These are phyloP conservation scores for Phytophthora melonis DNA, from an alignment of 352 stramenopile species.

Conservation along the genomic window DNA sequence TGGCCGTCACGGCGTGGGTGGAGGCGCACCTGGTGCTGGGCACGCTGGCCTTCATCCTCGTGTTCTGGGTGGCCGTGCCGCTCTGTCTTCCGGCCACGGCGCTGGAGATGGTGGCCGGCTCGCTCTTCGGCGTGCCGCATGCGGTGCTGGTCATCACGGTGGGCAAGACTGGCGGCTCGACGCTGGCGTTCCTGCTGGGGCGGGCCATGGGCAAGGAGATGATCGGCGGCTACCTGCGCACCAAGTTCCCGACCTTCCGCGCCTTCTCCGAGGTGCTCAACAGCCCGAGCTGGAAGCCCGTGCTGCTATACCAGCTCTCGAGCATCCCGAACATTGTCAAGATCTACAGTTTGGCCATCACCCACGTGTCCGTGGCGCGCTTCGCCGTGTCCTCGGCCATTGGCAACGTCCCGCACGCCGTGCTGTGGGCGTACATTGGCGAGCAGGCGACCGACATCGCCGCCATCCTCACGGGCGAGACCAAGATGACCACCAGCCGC, in stretches of 20 bases:
- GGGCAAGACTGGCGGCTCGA: constrained; percentile 75
- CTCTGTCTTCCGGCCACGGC: constrained; percentile 76
- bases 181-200: constrained; percentile 70
- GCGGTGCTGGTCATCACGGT: constrained; percentile 68
- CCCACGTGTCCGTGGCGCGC: constrained; percentile 58
- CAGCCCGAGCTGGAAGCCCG: constrained; percentile 74
- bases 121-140: constrained; percentile 66
- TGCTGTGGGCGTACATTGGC: constrained; percentile 81
- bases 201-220: constrained; percentile 63
- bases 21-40: constrained; percentile 57
- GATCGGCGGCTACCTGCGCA: constrained; percentile 68
- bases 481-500: constrained; percentile 54
- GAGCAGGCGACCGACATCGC: constrained; percentile 76
- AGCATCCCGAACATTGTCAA: constrained; percentile 86
- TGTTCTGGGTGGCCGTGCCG: constrained; percentile 75
- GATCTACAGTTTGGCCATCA: constrained; percentile 83
- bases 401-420: constrained; percentile 62
- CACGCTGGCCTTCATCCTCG: constrained; percentile 54
- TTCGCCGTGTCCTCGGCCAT: constrained; percentile 70
- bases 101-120: constrained; percentile 71
- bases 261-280: constrained; percentile 74
- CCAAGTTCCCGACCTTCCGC: constrained; percentile 74
- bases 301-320: constrained; percentile 81
- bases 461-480: constrained; percentile 59
- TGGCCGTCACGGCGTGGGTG: constrained; percentile 57